Base-by-base conservation (phyloP, 1,284 basidiomycete genomes). In the Ganoderma sp. region DNA sequence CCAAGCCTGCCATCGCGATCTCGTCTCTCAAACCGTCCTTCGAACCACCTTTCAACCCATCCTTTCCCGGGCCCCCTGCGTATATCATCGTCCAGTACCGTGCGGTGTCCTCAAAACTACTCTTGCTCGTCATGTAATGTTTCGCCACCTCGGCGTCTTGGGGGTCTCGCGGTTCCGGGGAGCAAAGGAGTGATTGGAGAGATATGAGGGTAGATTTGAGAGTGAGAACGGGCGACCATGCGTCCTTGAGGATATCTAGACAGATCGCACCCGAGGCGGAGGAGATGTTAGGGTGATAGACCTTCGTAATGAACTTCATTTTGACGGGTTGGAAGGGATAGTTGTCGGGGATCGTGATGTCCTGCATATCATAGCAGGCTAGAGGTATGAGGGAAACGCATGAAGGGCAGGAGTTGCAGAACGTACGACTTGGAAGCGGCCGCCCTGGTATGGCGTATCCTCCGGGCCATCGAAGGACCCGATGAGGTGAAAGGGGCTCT, bases 61-160 rank as follows among this genome's bases (percentile, higher is more conserved):
- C 78, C 75, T 82, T 82, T 15, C 63, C 83, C 9, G 92, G 88
- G 0, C 90, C 93, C 45, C 90, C 90, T 1, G 94, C 95, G 76
- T 97, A 97, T 42, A 92, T 89, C 76, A 94, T 89, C 2, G 96
- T 94, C 97, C 97, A 99, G 79, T 97, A 97, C 60, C 88, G 86
- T 32, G 98, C 97, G 0, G 97, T 99, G 48, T 93, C 91, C 68
- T 98, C 94, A 76, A 99, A 99, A 72, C 91, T 91, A 22, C 83
- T 81, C 76, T 91, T 91, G 79, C 94, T 95, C 3, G 95, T 93
- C 75, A 95, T 90, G 78, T 95, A 99, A 79, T 98, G 97, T 78
- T 98, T 98, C 17, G 97, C 98, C 9, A 98, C 95, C 82, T 99
- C 96, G 0, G 98, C 97, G 77, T 99, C 98, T 82, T 99, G 97